Conservation (phyloP, 164 flowering plant genomes). For the Litsea cubeba region DNA sequence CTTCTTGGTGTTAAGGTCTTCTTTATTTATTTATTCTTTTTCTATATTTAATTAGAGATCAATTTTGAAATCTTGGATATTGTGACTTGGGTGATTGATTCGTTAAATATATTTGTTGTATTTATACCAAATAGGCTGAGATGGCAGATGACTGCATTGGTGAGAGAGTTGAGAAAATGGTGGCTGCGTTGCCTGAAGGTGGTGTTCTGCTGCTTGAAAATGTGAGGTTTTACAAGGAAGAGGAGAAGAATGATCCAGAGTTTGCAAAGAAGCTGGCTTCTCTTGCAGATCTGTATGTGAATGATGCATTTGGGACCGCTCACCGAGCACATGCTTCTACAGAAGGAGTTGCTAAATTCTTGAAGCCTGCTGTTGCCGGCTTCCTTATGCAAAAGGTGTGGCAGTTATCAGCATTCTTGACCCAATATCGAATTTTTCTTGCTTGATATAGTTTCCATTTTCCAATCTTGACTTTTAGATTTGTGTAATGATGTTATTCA, state of each 20-base stretch:
- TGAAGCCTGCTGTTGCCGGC: constrained; percentile 88
- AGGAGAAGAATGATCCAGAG: constrained; percentile 88
- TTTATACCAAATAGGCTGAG: constrained; percentile 40
- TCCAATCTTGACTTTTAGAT: neutral
- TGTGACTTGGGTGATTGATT: neutral
- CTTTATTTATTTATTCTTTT: neutral
- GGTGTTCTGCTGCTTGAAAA: constrained; percentile 84
- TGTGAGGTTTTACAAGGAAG: constrained; percentile 82
- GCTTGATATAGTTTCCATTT: neutral
- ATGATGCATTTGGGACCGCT: constrained; percentile 90
- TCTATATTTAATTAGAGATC: neutral
- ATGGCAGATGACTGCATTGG: constrained; percentile 84
- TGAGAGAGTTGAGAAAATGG: constrained; percentile 66
- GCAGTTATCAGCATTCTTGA: neutral
- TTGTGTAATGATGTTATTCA: too few species aligned
- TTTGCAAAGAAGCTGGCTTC: constrained; percentile 82
- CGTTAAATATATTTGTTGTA: neutral
- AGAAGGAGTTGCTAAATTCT: constrained; percentile 74
- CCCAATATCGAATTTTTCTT: neutral
- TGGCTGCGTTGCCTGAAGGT: constrained; percentile 64
- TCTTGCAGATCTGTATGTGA: constrained; percentile 76
- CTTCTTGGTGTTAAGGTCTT: constrained; percentile 67
- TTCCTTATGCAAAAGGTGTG: constrained; percentile 89
- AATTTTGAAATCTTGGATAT: too few species aligned
- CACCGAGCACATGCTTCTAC: constrained; percentile 94